Conservation (phyloP, 352 stramenopile genomes). For the Globisporangium splendens region DNA sequence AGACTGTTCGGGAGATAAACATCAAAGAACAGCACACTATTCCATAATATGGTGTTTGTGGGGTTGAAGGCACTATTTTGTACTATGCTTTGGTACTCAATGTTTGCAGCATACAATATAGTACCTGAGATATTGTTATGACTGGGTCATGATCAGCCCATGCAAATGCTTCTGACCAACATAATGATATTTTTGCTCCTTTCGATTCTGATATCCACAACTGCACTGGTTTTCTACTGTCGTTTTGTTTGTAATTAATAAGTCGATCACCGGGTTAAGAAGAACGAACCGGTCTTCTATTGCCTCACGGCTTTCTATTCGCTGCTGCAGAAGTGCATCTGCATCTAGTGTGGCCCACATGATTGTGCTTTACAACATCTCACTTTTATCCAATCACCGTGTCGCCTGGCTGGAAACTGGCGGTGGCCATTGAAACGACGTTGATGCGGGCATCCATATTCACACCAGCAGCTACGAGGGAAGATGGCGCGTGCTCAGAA, state of each 20-base stretch:
- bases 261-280: too few relatives aligned
- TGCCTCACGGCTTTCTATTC: too few relatives aligned
- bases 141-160: not conserved
- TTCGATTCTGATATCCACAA: too few relatives aligned
- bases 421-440: slow-evolving; percentile 15
- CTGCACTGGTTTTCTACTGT: too few relatives aligned
- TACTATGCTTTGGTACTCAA: too few relatives aligned
- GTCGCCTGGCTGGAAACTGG: not conserved
- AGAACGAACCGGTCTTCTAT: too few relatives aligned
- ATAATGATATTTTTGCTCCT: not conserved
- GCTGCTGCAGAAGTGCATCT: too few relatives aligned
- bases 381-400: not conserved
- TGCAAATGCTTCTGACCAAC: not conserved
- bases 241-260: too few relatives aligned
- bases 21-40: too few relatives aligned
- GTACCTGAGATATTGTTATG: not conserved
- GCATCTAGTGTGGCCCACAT: not conserved
- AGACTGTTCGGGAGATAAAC: too few relatives aligned
- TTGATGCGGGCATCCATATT: not conserved
- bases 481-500: slow-evolving; percentile 52
- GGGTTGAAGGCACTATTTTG: too few relatives aligned
- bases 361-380: not conserved
- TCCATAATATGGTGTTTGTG: too few relatives aligned
- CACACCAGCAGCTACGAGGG: not conserved
- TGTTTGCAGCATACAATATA: not conserved